These are phyloP conservation scores for Monosporascus sp. DNA, from an alignment of 2,329 filamentous ascomycete species.

Conservation along the genomic window DNA sequence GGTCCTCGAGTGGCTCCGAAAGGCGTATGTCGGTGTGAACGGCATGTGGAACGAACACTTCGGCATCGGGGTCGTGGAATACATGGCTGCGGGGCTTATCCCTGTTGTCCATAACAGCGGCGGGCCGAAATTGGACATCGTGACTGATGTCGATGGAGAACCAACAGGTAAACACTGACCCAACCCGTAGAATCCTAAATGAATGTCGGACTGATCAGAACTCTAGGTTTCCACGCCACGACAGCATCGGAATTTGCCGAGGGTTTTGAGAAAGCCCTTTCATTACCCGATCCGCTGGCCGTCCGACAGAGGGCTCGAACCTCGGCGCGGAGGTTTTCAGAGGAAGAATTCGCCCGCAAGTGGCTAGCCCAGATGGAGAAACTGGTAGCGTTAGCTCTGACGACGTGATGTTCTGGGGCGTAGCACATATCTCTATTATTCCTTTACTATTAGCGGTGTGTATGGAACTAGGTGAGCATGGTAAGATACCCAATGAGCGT, in stretches of 20 bases:
- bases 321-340: slow-evolving; percentile 81
- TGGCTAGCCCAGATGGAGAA: slow-evolving; percentile 74
- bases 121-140: slow-evolving; percentile 90
- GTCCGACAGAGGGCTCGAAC: slow-evolving; percentile 71
- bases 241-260: slow-evolving; percentile 74
- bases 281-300: slow-evolving; percentile 63
- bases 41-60: slow-evolving; percentile 99
- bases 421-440: not conserved
- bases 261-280: slow-evolving; percentile 73
- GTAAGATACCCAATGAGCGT: not conserved
- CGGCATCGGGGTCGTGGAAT: slow-evolving; percentile 96
- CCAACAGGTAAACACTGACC: slow-evolving; percentile 58
- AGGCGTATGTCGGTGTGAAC: slow-evolving; percentile 82
- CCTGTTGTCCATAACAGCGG: slow-evolving; percentile 90
- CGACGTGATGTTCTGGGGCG: not conserved
- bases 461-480: not conserved
- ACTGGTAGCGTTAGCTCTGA: slow-evolving; percentile 48
- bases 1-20: slow-evolving; percentile 73
- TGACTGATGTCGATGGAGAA: slow-evolving; percentile 70
- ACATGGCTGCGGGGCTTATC: slow-evolving; percentile 90
- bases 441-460: not conserved
- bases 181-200: not conserved
- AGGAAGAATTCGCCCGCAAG: slow-evolving; percentile 73
- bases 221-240: slow-evolving; percentile 74
- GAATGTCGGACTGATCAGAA: slow-evolving; percentile 10